Evolutionary conservation across 2,329 filamentous ascomycete genomes (phyloP).

Genomic region (Zasmidium angulare): DNA sequence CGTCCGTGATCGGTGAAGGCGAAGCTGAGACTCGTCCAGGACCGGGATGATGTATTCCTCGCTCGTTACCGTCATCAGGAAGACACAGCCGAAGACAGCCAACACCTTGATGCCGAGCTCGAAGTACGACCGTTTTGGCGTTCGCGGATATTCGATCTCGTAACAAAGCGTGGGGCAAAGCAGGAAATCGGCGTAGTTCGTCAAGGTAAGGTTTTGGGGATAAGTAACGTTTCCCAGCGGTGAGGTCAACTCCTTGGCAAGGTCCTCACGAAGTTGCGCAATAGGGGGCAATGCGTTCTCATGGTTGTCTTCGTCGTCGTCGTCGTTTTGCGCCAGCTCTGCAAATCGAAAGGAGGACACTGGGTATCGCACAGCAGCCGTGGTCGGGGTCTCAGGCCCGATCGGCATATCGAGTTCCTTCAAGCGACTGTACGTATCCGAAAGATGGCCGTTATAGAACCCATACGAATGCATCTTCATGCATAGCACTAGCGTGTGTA

Average conservation of each 20-base stretch:
- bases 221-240: constrained; percentile 88
- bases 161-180: constrained; percentile 96
- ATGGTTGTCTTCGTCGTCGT: constrained; percentile 29
- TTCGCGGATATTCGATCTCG: constrained; percentile 92
- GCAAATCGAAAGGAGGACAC: constrained; percentile 49
- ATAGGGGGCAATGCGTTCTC: constrained; percentile 51
- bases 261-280: constrained; percentile 73
- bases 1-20: constrained; percentile 50
- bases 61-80: constrained; percentile 83
- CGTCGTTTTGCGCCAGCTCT: constrained; percentile 45
- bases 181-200: constrained; percentile 83
- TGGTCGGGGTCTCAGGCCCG: constrained; percentile 46
- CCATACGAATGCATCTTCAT: constrained; percentile 99
- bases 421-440: constrained; percentile 79
- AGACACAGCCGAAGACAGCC: constrained; percentile 94
- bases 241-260: constrained; percentile 87
- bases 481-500: constrained; percentile 85
- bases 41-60: constrained; percentile 96
- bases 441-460: constrained; percentile 96
- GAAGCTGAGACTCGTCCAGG: constrained; percentile 67
- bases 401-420: constrained; percentile 72
- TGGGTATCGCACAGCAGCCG: constrained; percentile 68
- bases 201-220: constrained; percentile 78
- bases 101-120: constrained; percentile 81
- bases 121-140: constrained; percentile 69